Evolutionary conservation across 225 moss, liverwort and hornwort genomes (phyloP), one percentile per base, ranked within the genome.

Genomic region (Ulota crispa): DNA sequence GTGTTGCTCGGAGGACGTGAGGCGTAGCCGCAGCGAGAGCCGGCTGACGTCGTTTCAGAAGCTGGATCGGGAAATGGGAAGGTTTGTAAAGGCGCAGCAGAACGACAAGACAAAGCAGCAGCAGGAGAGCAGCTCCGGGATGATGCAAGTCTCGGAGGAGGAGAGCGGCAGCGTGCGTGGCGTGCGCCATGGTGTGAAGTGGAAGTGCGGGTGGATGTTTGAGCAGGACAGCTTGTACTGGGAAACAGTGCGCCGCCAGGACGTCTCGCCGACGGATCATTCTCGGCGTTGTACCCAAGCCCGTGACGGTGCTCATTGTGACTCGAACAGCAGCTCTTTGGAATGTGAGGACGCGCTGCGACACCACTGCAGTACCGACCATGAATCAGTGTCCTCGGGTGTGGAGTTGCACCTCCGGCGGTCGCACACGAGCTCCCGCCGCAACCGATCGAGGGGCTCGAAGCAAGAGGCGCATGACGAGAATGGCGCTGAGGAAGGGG

Each of bases 181-280:
- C n/a, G 86, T 90, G 70, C 86, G 90, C 21, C 90, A 72, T 28
- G 88, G 90, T 42, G 84, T 90, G 80, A 90, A 90, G 78, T 90
- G 90, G 90, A 88, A 84, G 78, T 78, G 80, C 15, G 88, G 90
- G 70, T 90, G 88, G 88, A 88, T 88, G 90, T 86, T 88, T 21
- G 88, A 88, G 78, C 90, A 90, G 80, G 90, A 90, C 75, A 88
- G 86, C 71, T 76, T 90, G 78, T 90, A 90, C 41, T 90, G 90
- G 90, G 90, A 86, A 74, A 88, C 90, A 18, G 88, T 84, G 65
- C 86, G 86, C 20, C 86, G 86, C 0, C 88, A 90, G 65, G 70
- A 90, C 21, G 83, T 79, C 5, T 79, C 73, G 0, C 78, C 81
- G 13, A 64, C 37, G 1, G 36, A 71, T 23, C 21, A 1, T 8